Conservation (phyloP, 116 monocot genomes). For the Trichopus zeylanicus region DNA sequence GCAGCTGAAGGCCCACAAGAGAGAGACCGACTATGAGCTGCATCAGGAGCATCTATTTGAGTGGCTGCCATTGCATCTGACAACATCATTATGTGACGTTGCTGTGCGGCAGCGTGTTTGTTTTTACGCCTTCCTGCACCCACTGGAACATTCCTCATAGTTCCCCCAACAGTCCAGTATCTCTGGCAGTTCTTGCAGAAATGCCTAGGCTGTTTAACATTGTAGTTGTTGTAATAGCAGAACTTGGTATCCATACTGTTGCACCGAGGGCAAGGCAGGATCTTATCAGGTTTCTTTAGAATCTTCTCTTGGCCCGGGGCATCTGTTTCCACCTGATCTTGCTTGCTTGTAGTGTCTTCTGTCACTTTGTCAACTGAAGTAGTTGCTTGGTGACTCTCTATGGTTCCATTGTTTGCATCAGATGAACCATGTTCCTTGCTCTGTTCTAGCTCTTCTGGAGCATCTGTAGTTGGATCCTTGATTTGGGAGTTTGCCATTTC, state of each 20-base stretch:
- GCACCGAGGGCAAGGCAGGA: slow-evolving; percentile 92
- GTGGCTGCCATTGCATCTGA: slow-evolving; percentile 23
- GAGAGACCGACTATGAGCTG: slow-evolving; percentile 19
- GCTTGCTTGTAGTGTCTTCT: slow-evolving; percentile 19
- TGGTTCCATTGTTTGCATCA: slow-evolving; percentile 8
- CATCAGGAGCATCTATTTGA: slow-evolving; percentile 20
- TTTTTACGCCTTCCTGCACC: slow-evolving; percentile 95
- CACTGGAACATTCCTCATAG: slow-evolving; percentile 96
- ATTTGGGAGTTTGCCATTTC: slow-evolving; percentile 16
- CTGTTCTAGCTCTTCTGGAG: slow-evolving; percentile 7
- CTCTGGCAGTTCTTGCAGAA: slow-evolving; percentile 99
- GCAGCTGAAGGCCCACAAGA: slow-evolving; percentile 18
- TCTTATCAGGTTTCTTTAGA: slow-evolving; percentile 94
- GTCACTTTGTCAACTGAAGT: slow-evolving; percentile 17
- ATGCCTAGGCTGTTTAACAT: slow-evolving; percentile 92
- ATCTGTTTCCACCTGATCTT: slow-evolving; percentile 33
- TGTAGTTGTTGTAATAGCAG: slow-evolving; percentile 99
- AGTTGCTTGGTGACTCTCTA: slow-evolving; percentile 11
- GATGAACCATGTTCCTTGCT: slow-evolving; percentile 21
- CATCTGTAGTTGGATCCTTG: slow-evolving; percentile 3
- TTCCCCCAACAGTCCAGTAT: slow-evolving; percentile 99
- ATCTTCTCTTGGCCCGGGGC: slow-evolving; percentile 39
- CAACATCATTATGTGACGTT: slow-evolving; percentile 30
- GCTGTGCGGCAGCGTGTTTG: slow-evolving; percentile 51
- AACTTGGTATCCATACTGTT: slow-evolving; percentile 98